phyloP scores from a whole-genome alignment of 2,329 filamentous ascomycete species.

The Celoporthe dispersa region DNA sequence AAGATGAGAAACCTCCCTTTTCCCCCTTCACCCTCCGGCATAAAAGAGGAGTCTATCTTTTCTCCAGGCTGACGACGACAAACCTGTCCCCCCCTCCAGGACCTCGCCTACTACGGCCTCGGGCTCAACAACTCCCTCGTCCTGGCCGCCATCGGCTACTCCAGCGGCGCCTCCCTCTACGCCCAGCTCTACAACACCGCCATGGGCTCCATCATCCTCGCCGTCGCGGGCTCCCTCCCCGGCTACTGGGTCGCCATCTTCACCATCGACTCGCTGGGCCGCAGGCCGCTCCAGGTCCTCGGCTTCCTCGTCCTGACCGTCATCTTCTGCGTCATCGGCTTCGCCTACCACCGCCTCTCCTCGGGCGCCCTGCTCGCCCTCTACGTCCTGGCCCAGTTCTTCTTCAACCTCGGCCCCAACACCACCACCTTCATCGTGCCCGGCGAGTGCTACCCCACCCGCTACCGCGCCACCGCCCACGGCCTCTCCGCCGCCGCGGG shows the following conservation, averaged over 20 bases:
- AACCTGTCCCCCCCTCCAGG: constrained; percentile 45
- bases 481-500: constrained; percentile 69
- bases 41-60: neutral
- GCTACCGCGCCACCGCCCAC: constrained; percentile 66
- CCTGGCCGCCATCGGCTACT: constrained; percentile 73
- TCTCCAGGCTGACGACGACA: too few relatives aligned
- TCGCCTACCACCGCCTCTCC: constrained; percentile 56
- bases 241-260: constrained; percentile 81
- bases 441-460: constrained; percentile 67
- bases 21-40: too few relatives aligned
- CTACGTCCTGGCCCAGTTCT: constrained; percentile 68
- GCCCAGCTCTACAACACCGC: constrained; percentile 72
- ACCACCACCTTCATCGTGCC: constrained; percentile 69
- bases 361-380: constrained; percentile 59
- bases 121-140: constrained; percentile 78
- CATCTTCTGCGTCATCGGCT: constrained; percentile 66
- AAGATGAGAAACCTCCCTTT: too few relatives aligned
- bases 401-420: constrained; percentile 70
- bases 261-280: constrained; percentile 74
- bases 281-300: constrained; percentile 73
- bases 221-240: constrained; percentile 77
- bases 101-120: constrained; percentile 71
- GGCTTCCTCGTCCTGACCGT: constrained; percentile 66
- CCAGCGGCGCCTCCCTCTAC: constrained; percentile 66
- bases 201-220: constrained; percentile 76